Percentiles rank a stretch among this genome's conserved stretches.
These are phyloP conservation scores for Xylaria hypoxylon DNA, from an alignment of 2,329 filamentous ascomycete genomes.

Conservation along the genomic window DNA sequence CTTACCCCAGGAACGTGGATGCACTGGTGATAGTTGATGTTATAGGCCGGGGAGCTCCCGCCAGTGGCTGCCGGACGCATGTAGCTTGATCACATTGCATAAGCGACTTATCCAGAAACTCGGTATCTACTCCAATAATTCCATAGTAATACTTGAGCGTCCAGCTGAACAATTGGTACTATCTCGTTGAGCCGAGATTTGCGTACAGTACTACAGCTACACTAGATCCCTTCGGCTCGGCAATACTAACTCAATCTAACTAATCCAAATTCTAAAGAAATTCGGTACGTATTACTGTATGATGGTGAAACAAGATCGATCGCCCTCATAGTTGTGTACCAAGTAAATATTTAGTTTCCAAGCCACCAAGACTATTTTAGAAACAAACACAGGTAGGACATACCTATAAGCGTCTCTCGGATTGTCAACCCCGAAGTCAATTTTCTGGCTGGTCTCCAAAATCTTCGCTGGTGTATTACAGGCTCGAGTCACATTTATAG, in stretches of 20 bases:
- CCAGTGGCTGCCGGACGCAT: not conserved
- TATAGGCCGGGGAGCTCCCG: not conserved
- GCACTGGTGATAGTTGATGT: conserved; percentile 2
- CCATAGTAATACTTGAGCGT: not conserved
- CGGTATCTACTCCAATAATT: not conserved
- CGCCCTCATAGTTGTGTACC: not conserved
- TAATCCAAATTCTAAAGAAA: not conserved
- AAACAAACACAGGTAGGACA: not conserved
- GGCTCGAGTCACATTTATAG: not conserved
- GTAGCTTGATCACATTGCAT: conserved; percentile 17
- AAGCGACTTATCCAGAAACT: conserved; percentile 12
- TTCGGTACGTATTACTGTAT: not conserved
- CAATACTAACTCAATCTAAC: not conserved
- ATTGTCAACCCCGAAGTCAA: not conserved
- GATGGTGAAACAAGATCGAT: not conserved
- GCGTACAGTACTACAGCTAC: no score
- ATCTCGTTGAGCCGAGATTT: no score
- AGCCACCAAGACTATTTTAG: not conserved
- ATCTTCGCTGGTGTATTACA: not conserved
- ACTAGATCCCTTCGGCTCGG: not conserved
- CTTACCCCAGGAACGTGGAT: conserved; percentile 13
- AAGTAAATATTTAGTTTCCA: not conserved
- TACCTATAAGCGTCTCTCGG: not conserved
- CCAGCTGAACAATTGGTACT: not conserved
- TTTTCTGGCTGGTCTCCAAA: not conserved